Base-by-base conservation (phyloP, 2,329 filamentous ascomycete species). In the Sarocladium oryzae region DNA sequence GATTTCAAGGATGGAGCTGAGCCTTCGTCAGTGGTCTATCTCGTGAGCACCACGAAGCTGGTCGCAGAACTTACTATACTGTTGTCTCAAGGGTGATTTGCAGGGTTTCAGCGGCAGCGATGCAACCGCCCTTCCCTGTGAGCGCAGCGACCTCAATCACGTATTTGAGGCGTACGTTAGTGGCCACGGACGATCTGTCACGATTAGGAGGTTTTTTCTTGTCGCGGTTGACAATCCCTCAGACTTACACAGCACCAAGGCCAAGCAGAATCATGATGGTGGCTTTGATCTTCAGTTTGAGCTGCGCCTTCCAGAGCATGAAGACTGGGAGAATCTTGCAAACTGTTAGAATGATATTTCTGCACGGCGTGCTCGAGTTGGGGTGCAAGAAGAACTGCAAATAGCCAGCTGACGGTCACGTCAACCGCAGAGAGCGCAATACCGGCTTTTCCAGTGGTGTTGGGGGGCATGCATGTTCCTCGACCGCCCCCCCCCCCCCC, bases 401-500 rank as follows among this genome's bases (percentile, higher is more conserved):
- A 41, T 4, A 41, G 20, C 37, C n/a, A 41, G 37, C 37, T 50
- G 2, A 36, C 16, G 11, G 48, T 33, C n/a, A 50, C 35, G 20
- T 50, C 48, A 32, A 50, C 16, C 8, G 28, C 18, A 8, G 50
- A 52, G 16, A 52, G 20, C 15, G 50, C 50, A 52, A 36, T 36
- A 20, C 24, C 50, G 8, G 35, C 41, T 16, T 48, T 32, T 6
- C 50, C 50, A 20, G 49, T 24, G 28, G 40, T 48, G 23, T n/a
- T 48, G 20, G 50, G 26, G 15, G 38, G n/a, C 9, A 52, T 13
- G 18, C 50, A 52, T 7, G n/a, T n/a, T n/a, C n/a, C n/a, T n/a
- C n/a, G n/a, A n/a, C 21, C 41, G 15, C 50, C 50, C 35, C 8
- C 15, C 15, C 23, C 50, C n/a, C 32, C 50, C 15, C 50, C 2